Evolutionary conservation across 2,329 filamentous ascomycete species (phyloP), one percentile per base, ranked within the genome.

Genomic region (Fusarium compactum): DNA sequence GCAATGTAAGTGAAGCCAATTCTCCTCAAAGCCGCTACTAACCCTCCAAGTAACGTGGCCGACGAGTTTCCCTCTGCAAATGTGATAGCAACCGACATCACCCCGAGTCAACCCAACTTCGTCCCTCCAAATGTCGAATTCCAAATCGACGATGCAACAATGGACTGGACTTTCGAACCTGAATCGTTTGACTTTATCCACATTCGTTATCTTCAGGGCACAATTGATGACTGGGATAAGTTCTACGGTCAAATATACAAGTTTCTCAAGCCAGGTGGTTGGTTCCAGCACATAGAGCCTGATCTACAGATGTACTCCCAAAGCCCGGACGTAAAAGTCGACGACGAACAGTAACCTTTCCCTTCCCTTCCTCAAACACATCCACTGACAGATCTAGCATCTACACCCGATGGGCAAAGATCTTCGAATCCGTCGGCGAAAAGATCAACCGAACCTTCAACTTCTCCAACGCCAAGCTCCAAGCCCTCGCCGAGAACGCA

Each of bases 81-180:
- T 3, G 56, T 75, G 3, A 55, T 74, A n/a, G 73, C 57, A 0
- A 74, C 73, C 7, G 72, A 74, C 2, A 71, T 74, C 5, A 59
- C 72, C 0, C 70, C 72, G 2, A 72, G 63, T 1, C 73, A 74
- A 0, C 72, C 73, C 8, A 54, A 47, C 5, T 76, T 72, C n/a
- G 66, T 76, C 1, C 78, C 80, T 0, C 79, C 80, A 5, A 81
- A 82, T n/a, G 53, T 80, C 8, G 68, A 72, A 6, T 82, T 82
- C 50, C 74, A 80, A 18, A 77, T 82, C 18, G 80, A 82, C 15
- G 78, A 82, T 34, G 75, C 73, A 11, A 71, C 78, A 22, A 54
- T 65, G 5, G 72, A 76, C 2, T 90, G 88, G 88, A 80, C 86
- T 0, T 76, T 73, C 34, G 65, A 75, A 12, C 67, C 70, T 0